phyloP scores from a whole-genome alignment of 768 basidiomycete genomes.

The Hygrocybe coccinea region DNA sequence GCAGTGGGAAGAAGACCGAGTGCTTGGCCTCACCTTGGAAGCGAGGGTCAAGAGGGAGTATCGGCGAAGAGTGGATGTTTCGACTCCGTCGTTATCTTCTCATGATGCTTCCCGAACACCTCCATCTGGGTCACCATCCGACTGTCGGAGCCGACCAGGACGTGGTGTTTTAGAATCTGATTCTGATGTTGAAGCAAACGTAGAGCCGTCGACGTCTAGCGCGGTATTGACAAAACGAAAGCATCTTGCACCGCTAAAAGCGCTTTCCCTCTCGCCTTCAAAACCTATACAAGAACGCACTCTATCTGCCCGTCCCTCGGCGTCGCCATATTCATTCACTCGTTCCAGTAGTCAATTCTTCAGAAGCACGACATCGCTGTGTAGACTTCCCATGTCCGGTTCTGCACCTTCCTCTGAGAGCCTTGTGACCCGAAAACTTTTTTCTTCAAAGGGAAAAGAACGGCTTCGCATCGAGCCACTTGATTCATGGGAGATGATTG shows the following conservation, averaged over 20 bases:
- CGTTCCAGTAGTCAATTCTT: slow-evolving; percentile 35
- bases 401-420: slow-evolving; percentile 27
- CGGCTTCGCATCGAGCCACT: slow-evolving; percentile 28
- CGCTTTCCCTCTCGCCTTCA: slow-evolving; percentile 33
- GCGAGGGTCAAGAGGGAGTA: slow-evolving; percentile 36
- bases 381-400: slow-evolving; percentile 23
- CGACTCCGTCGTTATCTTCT: slow-evolving; percentile 14
- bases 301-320: slow-evolving; percentile 40
- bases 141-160: slow-evolving; percentile 2
- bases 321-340: slow-evolving; percentile 39
- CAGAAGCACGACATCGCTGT: slow-evolving; percentile 45
- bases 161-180: slow-evolving; percentile 30
- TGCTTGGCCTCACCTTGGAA: slow-evolving; percentile 37
- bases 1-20: slow-evolving; percentile 36
- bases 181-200: slow-evolving; percentile 19
- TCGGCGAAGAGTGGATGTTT: slow-evolving; percentile 32
- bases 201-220: slow-evolving; percentile 7
- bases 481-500: slow-evolving; percentile 47
- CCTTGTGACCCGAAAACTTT: slow-evolving; percentile 33
- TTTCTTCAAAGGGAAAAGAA: slow-evolving; percentile 41
- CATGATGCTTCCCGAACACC: not conserved
- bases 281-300: slow-evolving; percentile 34
- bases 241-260: slow-evolving; percentile 44
- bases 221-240: slow-evolving; percentile 31
- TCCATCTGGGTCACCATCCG: slow-evolving; percentile 4